Percentiles rank a stretch among this genome's conserved stretches.
Evolutionary conservation across 169 alveolate species (phyloP).

Genomic region (Eimeria necatrix): DNA sequence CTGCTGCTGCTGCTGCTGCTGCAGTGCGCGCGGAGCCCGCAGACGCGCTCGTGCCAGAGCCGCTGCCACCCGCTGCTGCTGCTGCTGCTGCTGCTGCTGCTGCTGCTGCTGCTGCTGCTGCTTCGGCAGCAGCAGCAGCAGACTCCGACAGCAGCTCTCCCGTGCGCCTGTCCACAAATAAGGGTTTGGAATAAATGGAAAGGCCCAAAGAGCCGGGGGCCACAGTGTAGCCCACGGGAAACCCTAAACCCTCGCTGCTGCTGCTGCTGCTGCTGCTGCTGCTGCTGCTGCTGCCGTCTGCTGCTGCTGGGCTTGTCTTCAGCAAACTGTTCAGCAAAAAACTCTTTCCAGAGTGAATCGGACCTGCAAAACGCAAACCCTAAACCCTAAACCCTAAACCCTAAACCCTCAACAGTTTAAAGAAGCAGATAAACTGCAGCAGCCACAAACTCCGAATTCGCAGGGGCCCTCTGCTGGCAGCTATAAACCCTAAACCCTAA

Average conservation of each 20-base stretch:
- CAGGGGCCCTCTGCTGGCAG: no score
- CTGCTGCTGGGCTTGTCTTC: not conserved
- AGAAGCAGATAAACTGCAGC: no score
- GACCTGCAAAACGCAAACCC: slow-evolving; percentile 86
- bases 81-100: slow-evolving; percentile 9
- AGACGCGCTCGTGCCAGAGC: not conserved
- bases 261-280: not conserved
- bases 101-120: not conserved
- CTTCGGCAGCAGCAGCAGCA: not conserved
- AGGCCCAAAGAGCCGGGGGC: slow-evolving; percentile 79
- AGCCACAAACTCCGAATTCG: no score
- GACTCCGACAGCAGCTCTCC: not conserved
- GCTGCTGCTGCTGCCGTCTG: not conserved
- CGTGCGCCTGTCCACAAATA: slow-evolving; percentile 63
- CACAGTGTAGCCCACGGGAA: slow-evolving; percentile 78
- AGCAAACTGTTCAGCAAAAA: slow-evolving; percentile 82
- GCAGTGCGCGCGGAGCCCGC: not conserved
- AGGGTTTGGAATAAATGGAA: slow-evolving; percentile 62
- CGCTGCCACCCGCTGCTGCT: not conserved
- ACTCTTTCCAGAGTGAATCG: slow-evolving; percentile 89
- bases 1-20: not conserved
- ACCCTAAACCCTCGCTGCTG: slow-evolving; percentile 18
- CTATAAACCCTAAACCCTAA: no score
- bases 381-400: not conserved
- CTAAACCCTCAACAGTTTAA: no score